Evolutionary conservation across 768 basidiomycete species (phyloP), one percentile per base, ranked within the genome.

Genomic region (Boletus huronensis): DNA sequence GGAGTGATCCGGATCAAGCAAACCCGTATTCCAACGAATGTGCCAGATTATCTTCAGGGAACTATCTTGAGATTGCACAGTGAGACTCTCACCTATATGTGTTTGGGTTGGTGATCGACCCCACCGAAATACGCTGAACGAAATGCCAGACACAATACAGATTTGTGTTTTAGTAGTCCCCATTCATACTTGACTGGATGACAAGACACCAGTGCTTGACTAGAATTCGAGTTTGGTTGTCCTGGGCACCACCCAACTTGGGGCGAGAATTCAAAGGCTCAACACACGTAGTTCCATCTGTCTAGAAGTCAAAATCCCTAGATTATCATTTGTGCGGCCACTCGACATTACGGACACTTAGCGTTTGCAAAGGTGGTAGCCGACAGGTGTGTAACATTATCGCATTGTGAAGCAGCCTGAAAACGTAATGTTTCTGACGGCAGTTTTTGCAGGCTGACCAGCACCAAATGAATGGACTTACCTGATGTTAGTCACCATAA

Each of bases 11-110:
- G 23, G 39, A 47, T 57, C 41, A 13, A 32, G n/a, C 5, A 32
- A 44, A 25, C 16, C 21, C 14, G n/a, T 14, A 17, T 40, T 11
- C 31, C 38, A 45, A 59, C 50, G 50, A 59, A 58, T 42, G 51
- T 58, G 51, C 47, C n/a, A 40, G n/a, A n/a, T n/a, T n/a, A 26
- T 26, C 29, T 26, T 7, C 17, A 46, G 17, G 35, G 25, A 38
- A 19, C 6, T 14, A 9, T 38, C 25, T 26, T 5, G 14, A 16
- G 31, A 43, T n/a, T n/a, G n/a, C n/a, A n/a, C 0, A 14, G 19
- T 36, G 32, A 36, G 41, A 19, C 23, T 19, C 23, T 11, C 9
- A n/a, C 47, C 32, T 3, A n/a, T 25, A 25, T 34, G 1, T 25
- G 16, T 6, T 25, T 3, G 10, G 8, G 31, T 13, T 29, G 26